phyloP scores from a whole-genome alignment of 495 filamentous ascomycete species.

The Talaromyces adpressus region DNA sequence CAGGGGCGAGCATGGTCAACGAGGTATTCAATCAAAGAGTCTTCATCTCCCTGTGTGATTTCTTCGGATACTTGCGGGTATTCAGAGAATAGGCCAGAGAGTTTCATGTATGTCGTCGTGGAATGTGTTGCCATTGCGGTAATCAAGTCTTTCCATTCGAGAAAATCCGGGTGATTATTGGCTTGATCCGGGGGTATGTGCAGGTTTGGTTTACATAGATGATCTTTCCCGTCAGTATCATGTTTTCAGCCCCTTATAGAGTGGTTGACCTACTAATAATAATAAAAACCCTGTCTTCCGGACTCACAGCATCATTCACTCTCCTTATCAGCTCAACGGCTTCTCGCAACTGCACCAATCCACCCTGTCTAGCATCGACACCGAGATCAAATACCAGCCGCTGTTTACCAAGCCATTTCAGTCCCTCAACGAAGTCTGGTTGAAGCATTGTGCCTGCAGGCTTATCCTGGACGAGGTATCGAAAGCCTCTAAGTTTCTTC shows the following conservation, averaged over 20 bases:
- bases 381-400: constrained; percentile 72
- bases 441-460: constrained; percentile 52
- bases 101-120: constrained; percentile 73
- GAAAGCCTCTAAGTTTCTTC: constrained; percentile 60
- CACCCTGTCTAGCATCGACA: constrained; percentile 64
- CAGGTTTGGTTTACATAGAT: constrained; percentile 83
- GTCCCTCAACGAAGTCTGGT: constrained; percentile 55
- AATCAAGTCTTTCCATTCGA: constrained; percentile 38
- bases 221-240: constrained; percentile 42
- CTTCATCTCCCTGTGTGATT: constrained; percentile 18
- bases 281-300: constrained; percentile 52
- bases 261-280: constrained; percentile 54
- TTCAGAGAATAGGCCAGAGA: constrained; percentile 77
- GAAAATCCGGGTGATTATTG: constrained; percentile 48
- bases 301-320: constrained; percentile 50
- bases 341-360: constrained; percentile 64
- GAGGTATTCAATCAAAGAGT: constrained; percentile 23
- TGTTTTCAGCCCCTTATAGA: not conserved
- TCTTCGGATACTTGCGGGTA: constrained; percentile 33
- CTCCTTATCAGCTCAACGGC: constrained; percentile 63
- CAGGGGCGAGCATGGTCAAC: constrained; percentile 48
- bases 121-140: constrained; percentile 45
- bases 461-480: constrained; percentile 78
- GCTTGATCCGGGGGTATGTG: constrained; percentile 26
- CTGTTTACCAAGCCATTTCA: constrained; percentile 58